A percentile compares a stretch with the other conserved stretches of the same genome.
These are phyloP conservation scores for Plasmodium relictum DNA, from an alignment of 169 alveolate genomes.

Conservation along the genomic window DNA sequence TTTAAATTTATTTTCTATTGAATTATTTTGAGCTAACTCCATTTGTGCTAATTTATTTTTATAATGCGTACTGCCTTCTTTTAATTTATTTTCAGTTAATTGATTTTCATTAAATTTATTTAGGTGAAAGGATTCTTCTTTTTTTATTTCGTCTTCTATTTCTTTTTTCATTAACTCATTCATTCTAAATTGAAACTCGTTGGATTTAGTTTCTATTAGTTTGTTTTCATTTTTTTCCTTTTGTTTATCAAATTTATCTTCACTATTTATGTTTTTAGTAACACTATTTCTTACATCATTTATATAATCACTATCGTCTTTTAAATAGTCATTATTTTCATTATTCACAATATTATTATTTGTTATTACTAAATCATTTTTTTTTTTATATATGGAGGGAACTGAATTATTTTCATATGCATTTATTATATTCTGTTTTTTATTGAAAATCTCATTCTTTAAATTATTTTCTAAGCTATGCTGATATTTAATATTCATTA, in stretches of 20 bases:
- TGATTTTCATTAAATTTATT: background rate
- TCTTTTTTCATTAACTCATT: background rate
- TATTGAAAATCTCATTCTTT: background rate
- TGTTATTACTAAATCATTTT: background rate
- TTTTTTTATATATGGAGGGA: background rate
- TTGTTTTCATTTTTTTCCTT: background rate
- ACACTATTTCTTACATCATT: background rate
- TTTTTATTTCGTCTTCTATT: background rate
- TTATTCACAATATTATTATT: background rate
- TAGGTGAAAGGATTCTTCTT: background rate
- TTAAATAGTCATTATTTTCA: background rate
- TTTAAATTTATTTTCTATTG: background rate
- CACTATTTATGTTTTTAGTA: background rate
- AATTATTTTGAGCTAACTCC: too few relatives aligned
- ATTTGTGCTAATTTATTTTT: too few relatives aligned
- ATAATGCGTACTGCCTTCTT: too few relatives aligned
- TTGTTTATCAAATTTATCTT: background rate
- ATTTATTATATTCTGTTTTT: background rate
- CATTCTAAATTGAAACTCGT: background rate
- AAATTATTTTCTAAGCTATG: background rate
- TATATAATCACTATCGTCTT: background rate
- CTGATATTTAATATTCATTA: background rate
- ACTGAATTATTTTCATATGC: background rate
- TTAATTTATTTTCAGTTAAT: too few relatives aligned
- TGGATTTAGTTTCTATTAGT: background rate